A percentile compares a stretch with the other conserved stretches of the same genome.
phyloP scores from a whole-genome alignment of 78 protist genomes.

The Bodo saltans region DNA sequence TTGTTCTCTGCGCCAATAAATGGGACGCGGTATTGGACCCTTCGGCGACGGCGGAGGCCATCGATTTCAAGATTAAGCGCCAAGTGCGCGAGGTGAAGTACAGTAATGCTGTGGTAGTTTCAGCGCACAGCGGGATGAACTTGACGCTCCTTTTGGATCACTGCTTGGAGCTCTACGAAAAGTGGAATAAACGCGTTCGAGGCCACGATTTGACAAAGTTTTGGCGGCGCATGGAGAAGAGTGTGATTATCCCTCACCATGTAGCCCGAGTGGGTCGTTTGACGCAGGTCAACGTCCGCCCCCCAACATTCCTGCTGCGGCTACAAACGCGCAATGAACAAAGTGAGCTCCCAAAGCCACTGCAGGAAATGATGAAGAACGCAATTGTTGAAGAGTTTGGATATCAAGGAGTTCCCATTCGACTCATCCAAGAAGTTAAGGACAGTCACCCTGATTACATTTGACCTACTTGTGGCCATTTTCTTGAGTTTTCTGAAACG shows the following conservation, averaged over 20 bases:
- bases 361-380: no score
- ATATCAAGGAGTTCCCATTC: neutral
- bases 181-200: neutral
- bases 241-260: neutral
- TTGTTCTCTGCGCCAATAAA: conserved; percentile 9
- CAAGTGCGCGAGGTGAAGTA: neutral
- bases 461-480: no score
- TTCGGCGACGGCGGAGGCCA: neutral
- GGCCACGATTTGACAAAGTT: neutral
- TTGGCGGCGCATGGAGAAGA: neutral
- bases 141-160: neutral
- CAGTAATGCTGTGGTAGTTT: neutral
- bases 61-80: neutral
- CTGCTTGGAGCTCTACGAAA: neutral
- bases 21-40: conserved; percentile 9
- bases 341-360: neutral
- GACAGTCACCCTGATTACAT: neutral
- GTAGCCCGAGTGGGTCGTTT: neutral
- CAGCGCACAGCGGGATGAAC: neutral
- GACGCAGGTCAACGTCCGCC: neutral
- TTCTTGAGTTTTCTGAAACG: no score
- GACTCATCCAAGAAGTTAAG: neutral
- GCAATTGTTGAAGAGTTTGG: neutral
- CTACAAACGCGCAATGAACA: neutral
- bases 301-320: neutral